Evolutionary conservation across 1,139 yeast species (phyloP).

Genomic region (Zhuliangozyma blackwelliae): DNA sequence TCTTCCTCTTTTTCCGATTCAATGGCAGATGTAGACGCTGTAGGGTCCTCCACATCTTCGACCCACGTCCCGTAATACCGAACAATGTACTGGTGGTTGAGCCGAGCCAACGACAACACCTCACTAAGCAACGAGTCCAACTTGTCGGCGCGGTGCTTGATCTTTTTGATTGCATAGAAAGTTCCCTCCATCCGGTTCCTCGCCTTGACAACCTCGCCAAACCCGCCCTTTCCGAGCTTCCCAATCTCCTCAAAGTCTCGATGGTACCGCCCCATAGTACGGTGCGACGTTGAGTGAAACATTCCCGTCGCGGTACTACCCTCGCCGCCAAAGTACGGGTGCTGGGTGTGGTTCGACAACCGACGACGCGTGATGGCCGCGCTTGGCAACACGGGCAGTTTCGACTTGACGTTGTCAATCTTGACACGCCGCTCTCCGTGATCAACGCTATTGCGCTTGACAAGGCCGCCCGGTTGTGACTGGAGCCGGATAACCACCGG

Average conservation of each 20-base stretch:
- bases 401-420: no score
- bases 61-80: slow-evolving; percentile 97
- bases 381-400: no score
- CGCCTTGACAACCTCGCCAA: slow-evolving; percentile 95
- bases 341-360: slow-evolving; percentile 16
- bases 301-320: neutral
- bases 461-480: neutral
- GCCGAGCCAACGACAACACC: slow-evolving; percentile 83
- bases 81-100: slow-evolving; percentile 93
- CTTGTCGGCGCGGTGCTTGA: slow-evolving; percentile 76
- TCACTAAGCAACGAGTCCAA: slow-evolving; percentile 81
- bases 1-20: slow-evolving; percentile 15
- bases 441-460: no score
- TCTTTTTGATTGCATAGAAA: slow-evolving; percentile 89
- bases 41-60: slow-evolving; percentile 50
- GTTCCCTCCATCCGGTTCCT: slow-evolving; percentile 91
- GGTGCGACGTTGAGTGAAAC: slow-evolving; percentile 3
- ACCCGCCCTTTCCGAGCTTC: slow-evolving; percentile 90
- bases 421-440: no score
- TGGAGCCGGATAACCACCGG: slow-evolving; percentile 23
- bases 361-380: slow-evolving; percentile 10
- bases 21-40: slow-evolving; percentile 6
- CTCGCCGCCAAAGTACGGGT: slow-evolving; percentile 4
- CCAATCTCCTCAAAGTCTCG: slow-evolving; percentile 92
- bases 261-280: slow-evolving; percentile 32